phyloP scores from a whole-genome alignment of 257 asterid genomes.

The Petunia secreta region DNA sequence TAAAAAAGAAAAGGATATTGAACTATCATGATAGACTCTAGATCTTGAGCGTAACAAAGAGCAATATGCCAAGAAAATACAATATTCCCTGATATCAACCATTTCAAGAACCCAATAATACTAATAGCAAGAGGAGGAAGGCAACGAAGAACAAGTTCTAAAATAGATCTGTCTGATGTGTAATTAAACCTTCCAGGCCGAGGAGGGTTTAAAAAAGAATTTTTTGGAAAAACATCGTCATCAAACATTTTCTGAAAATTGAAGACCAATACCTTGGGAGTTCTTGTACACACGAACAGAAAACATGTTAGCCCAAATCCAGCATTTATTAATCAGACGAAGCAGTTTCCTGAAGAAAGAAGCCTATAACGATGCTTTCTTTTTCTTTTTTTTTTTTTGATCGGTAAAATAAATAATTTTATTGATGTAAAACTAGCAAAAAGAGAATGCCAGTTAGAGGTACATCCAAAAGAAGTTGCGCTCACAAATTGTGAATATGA shows the following conservation, averaged over 20 bases:
- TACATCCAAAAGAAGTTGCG: too few relatives aligned
- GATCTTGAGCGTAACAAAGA: too few relatives aligned
- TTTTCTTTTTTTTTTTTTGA: not conserved
- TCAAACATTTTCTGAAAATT: conserved; percentile 9
- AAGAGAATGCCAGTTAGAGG: too few relatives aligned
- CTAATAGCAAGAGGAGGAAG: not conserved
- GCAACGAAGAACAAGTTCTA: not conserved
- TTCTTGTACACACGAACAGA: conserved; percentile 15
- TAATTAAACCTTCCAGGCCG: not conserved
- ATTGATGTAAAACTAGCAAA: too few relatives aligned
- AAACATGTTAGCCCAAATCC: not conserved
- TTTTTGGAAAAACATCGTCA: not conserved
- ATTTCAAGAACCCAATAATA: not conserved
- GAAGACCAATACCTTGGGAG: conserved; percentile 11
- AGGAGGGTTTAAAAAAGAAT: not conserved
- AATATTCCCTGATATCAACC: not conserved
- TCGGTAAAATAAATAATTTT: too few relatives aligned
- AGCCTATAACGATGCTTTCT: not conserved
- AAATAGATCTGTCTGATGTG: not conserved
- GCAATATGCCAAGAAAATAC: not conserved
- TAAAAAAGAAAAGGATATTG: not conserved
- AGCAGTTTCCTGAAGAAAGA: not conserved
- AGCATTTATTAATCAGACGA: not conserved
- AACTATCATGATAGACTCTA: not conserved
- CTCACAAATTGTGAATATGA: too few relatives aligned